phyloP scores from a whole-genome alignment of 345 rosid genomes.

The Eucalyptus polyanthemos region DNA sequence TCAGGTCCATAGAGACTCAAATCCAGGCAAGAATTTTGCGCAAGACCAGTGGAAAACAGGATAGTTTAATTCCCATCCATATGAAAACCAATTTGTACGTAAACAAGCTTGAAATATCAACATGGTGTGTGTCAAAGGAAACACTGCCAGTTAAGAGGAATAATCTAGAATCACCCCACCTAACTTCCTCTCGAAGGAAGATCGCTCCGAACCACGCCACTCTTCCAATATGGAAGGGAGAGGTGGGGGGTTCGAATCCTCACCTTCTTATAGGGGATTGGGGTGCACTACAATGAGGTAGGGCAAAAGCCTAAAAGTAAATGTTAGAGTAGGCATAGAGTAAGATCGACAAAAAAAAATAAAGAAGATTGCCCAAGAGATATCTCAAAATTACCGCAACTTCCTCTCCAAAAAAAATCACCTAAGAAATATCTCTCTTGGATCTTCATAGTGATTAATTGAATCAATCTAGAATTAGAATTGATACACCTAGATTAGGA shows the following conservation, averaged over 20 bases:
- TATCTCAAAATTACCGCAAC: accelerated
- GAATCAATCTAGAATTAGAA: too few relatives aligned
- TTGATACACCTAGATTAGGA: too few relatives aligned
- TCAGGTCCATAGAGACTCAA: accelerated
- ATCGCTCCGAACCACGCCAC: too few relatives aligned
- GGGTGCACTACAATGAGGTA: accelerated
- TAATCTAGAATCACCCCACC: too few relatives aligned
- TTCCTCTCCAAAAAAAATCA: too few relatives aligned
- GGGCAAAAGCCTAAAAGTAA: accelerated
- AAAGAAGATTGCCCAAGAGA: too few relatives aligned
- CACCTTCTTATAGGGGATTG: accelerated
- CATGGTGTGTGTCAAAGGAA: background rate
- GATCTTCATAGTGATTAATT: too few relatives aligned
- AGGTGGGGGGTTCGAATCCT: accelerated
- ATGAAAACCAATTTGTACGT: background rate
- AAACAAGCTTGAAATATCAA: background rate
- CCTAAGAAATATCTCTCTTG: too few relatives aligned
- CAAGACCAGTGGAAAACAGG: background rate
- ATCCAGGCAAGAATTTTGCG: background rate
- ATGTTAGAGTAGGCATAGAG: accelerated
- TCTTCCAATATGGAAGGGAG: too few relatives aligned
- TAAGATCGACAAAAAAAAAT: accelerated
- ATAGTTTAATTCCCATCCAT: background rate
- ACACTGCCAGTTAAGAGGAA: background rate
- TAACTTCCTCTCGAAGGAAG: too few relatives aligned